Base-by-base conservation (phyloP, 805 yeast species). In the Blastobotrys americana region DNA sequence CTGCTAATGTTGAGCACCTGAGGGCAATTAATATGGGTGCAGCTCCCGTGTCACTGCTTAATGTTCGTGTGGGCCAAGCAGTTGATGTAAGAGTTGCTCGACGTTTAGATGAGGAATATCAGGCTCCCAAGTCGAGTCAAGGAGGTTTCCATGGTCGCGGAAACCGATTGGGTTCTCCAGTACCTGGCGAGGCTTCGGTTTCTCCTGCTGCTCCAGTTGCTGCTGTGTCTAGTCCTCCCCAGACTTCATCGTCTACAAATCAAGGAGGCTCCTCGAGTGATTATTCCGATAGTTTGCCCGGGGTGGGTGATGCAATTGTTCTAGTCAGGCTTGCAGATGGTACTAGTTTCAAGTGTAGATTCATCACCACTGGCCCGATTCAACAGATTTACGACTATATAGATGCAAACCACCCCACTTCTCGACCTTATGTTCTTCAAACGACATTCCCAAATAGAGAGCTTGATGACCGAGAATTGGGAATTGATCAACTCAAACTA, bases 281-380 rank as follows among this genome's bases (percentile, higher is more conserved):
- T 16, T 27, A 41, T 15, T 34, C 49, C 2, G 43, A 37, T 18
- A 54, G 53, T 5, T 45, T 42, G 15, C 52, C 57, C 18, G 51
- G 68, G 2, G 62, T 59, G 17, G 93, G 94, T 4, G 93, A 86
- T 58, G 71, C 90, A 0, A 68, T 74, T 4, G 80, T 89, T 5
- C 96, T 87, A 63, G 77, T 89, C 13, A 75, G 96, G 59, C 74
- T 88, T 47, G 94, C 93, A 2, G 82, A 78, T 56, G 97, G 97
- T 3, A 74, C 78, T 49, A 74, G 87, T 48, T 67, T 77, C 16
- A 71, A 84, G 13, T 78, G 75, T 41, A 76, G 76, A 39, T 82
- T 90, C 59, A 69, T 77, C 53, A 69, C 87, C 3, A 56, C 72
- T 2, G 94, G 81, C 45, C 68, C 85, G 2, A 82, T 89, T 5